Conservation (phyloP, 129 eudicot genomes). For the Tagetes patula region DNA sequence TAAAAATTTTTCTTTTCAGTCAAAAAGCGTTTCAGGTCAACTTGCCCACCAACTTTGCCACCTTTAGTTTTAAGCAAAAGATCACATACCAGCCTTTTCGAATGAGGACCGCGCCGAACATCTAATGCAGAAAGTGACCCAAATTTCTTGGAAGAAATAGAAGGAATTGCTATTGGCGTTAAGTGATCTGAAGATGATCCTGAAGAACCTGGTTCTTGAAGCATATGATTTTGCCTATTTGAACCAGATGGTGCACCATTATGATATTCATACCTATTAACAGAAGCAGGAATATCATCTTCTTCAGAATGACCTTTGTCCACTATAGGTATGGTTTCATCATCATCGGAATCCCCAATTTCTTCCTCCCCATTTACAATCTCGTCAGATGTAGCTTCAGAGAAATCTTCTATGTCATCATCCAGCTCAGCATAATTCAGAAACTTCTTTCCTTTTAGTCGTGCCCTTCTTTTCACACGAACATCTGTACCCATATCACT, state of each 20-base stretch:
- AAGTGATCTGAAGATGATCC: conserved; percentile 63
- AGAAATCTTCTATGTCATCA: conserved; percentile 72
- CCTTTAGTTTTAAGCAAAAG: background rate
- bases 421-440: conserved; percentile 83
- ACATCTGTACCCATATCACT: conserved; percentile 44
- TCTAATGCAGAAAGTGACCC: conserved; percentile 95
- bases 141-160: conserved; percentile 81
- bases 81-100: conserved; percentile 63
- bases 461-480: conserved; percentile 56
- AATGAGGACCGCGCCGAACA: conserved; percentile 68
- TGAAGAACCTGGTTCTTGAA: conserved; percentile 74
- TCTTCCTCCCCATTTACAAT: conserved; percentile 48
- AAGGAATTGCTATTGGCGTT: conserved; percentile 55
- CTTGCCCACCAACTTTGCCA: background rate
- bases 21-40: background rate
- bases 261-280: conserved; percentile 43
- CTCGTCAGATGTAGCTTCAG: conserved; percentile 84
- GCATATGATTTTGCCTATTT: conserved; percentile 35
- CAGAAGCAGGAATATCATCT: conserved; percentile 40
- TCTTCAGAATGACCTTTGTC: conserved; percentile 53
- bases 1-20: background rate
- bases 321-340: conserved; percentile 49
- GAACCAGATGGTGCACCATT: conserved; percentile 36
- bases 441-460: conserved; percentile 62
- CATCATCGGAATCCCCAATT: conserved; percentile 77